Evolutionary conservation across 2,329 filamentous ascomycete species (phyloP).

Genomic region (Huntiella decipiens): DNA sequence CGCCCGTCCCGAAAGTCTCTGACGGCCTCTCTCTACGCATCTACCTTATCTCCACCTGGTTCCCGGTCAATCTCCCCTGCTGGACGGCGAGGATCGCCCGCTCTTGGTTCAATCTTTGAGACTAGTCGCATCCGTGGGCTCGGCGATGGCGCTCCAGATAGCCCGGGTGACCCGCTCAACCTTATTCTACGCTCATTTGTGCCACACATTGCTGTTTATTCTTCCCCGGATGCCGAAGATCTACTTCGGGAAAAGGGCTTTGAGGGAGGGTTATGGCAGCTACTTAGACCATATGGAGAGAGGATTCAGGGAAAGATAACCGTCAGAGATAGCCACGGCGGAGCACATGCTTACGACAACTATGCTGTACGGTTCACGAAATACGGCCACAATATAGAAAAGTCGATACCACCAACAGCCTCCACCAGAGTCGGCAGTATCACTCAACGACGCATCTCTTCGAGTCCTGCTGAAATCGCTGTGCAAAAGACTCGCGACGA

Average conservation of each 20-base stretch:
- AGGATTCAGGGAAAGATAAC: slow-evolving; percentile 71
- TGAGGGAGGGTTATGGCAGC: slow-evolving; percentile 58
- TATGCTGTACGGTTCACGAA: slow-evolving; percentile 74
- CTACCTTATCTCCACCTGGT: slow-evolving; percentile 46
- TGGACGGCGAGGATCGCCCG: slow-evolving; percentile 33
- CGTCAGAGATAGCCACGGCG: slow-evolving; percentile 74
- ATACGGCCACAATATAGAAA: slow-evolving; percentile 40
- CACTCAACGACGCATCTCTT: background rate
- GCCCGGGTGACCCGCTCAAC: slow-evolving; percentile 35
- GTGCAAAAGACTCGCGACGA: slow-evolving; percentile 11
- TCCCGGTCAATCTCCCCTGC: slow-evolving; percentile 51
- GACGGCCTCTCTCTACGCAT: slow-evolving; percentile 42
- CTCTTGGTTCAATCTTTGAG: slow-evolving; percentile 38
- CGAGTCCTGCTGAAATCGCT: slow-evolving; percentile 6
- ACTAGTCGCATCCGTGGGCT: slow-evolving; percentile 25
- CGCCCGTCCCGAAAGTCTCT: slow-evolving; percentile 28
- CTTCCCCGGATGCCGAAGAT: slow-evolving; percentile 71
- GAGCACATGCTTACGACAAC: slow-evolving; percentile 68
- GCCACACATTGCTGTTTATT: slow-evolving; percentile 70
- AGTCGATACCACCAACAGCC: slow-evolving; percentile 24
- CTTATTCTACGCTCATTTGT: slow-evolving; percentile 72
- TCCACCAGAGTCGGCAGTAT: slow-evolving; percentile 5
- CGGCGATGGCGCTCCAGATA: slow-evolving; percentile 24
- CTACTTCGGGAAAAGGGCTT: slow-evolving; percentile 73
- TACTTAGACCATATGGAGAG: slow-evolving; percentile 84